A percentile compares a stretch with the other conserved stretches of the same genome.
phyloP scores from a whole-genome alignment of 306 rosid genomes.

The Rubus parviflorus region DNA sequence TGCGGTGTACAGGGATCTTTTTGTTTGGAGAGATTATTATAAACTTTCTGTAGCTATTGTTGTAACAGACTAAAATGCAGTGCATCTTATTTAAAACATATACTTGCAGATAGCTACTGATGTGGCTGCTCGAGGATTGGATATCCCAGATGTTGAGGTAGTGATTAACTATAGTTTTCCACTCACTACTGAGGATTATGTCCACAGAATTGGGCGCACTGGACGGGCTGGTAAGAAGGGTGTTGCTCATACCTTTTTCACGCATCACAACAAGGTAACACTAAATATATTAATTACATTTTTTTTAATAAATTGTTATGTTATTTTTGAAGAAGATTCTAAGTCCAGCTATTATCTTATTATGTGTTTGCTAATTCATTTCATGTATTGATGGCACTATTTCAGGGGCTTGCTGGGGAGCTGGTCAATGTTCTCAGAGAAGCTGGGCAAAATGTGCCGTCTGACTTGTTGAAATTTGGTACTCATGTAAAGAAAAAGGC shows the following conservation, averaged over 20 bases:
- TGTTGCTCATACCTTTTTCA: conserved; percentile 95
- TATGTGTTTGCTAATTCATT: not conserved
- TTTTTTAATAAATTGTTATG: not conserved
- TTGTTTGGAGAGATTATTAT: not conserved
- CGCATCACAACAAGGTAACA: conserved; percentile 72
- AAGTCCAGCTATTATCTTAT: not conserved
- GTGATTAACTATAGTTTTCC: conserved; percentile 95
- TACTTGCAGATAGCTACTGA: conserved; percentile 82
- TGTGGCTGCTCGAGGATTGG: conserved; percentile 98
- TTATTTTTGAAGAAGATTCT: not conserved
- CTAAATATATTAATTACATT: not conserved
- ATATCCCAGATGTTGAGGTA: conserved; percentile 95
- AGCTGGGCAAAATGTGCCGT: conserved; percentile 83
- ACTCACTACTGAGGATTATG: conserved; percentile 91
- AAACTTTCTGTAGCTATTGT: not conserved
- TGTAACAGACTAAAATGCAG: not conserved
- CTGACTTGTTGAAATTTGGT: conserved; percentile 72
- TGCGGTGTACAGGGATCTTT: not conserved
- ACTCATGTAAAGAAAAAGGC: conserved; percentile 98
- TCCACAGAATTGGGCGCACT: conserved; percentile 94
- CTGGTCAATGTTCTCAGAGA: conserved; percentile 94
- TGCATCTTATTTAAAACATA: conserved; percentile 16
- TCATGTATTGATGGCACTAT: conserved; percentile 15
- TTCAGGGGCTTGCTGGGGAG: conserved; percentile 97
- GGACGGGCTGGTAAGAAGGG: conserved; percentile 98